Evolutionary conservation across 1,284 basidiomycete species (phyloP).

Genomic region (Pseudozyma hubeiensis): DNA sequence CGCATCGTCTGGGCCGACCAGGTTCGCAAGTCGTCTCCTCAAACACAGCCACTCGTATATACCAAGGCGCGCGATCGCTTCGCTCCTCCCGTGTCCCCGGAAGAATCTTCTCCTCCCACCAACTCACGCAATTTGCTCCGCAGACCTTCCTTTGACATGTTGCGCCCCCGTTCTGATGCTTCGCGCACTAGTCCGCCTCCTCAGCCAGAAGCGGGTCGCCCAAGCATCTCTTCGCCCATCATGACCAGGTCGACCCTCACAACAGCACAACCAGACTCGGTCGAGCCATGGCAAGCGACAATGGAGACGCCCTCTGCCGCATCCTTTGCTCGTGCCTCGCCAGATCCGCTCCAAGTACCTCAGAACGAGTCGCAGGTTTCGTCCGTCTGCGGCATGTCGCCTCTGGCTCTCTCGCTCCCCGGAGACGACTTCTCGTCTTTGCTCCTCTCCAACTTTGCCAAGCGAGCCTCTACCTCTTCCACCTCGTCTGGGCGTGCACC

Average conservation of each 20-base stretch:
- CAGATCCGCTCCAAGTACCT: conserved; percentile 20
- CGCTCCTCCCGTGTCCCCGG: conserved; percentile 17
- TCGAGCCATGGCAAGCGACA: neutral
- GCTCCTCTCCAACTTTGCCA: conserved; percentile 30
- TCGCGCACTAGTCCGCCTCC: conserved; percentile 7
- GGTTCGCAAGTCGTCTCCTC: conserved; percentile 28
- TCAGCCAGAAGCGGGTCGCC: conserved; percentile 3
- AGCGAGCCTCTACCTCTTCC: conserved; percentile 29
- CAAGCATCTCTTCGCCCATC: conserved; percentile 36
- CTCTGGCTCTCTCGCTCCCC: conserved; percentile 23
- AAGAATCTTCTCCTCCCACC: conserved; percentile 14
- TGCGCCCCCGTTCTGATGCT: conserved; percentile 12
- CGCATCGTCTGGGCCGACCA: conserved; percentile 48
- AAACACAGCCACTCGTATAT: conserved; percentile 25
- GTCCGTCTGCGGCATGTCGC: conserved; percentile 26
- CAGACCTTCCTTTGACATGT: conserved; percentile 30
- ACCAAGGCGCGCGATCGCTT: conserved; percentile 41
- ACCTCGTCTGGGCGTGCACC: conserved; percentile 38
- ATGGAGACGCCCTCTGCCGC: neutral
- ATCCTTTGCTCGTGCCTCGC: conserved; percentile 9
- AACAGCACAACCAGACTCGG: conserved; percentile 6
- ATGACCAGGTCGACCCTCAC: conserved; percentile 21
- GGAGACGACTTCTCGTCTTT: conserved; percentile 25
- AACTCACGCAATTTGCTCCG: conserved; percentile 18
- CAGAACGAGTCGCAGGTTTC: conserved; percentile 18